Percentiles rank a stretch among this genome's conserved stretches.
These are phyloP conservation scores for Phlebiopsis flavidoalba DNA, from an alignment of 768 basidiomycete species.

Conservation along the genomic window DNA sequence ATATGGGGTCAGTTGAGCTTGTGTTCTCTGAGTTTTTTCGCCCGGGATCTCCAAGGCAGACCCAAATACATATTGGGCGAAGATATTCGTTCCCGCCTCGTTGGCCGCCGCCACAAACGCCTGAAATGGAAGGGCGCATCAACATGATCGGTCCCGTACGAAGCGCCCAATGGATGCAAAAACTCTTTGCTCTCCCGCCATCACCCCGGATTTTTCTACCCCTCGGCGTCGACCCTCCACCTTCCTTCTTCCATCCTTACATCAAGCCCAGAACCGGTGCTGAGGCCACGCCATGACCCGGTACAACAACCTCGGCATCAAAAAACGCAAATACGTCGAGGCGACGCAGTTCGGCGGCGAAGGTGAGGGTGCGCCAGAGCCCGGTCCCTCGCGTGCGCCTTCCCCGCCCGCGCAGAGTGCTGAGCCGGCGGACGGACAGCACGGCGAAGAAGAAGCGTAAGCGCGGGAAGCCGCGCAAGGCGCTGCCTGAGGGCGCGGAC, in stretches of 20 bases:
- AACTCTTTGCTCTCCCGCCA: background rate
- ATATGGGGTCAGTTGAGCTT: too few relatives aligned
- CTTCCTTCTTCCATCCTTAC: background rate
- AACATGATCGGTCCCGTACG: background rate
- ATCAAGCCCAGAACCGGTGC: too few relatives aligned
- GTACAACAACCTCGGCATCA: constrained; percentile 67
- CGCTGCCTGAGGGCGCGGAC: constrained; percentile 6
- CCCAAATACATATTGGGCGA: too few relatives aligned
- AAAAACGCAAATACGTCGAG: constrained; percentile 70
- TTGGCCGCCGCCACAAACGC: background rate
- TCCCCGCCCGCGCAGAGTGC: background rate
- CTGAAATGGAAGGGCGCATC: background rate
- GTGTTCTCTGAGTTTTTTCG: too few relatives aligned
- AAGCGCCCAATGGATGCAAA: background rate
- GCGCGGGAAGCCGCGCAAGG: constrained; percentile 42
- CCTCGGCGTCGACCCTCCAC: too few relatives aligned
- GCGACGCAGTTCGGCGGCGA: constrained; percentile 36
- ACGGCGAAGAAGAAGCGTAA: constrained; percentile 59
- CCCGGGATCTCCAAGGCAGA: too few relatives aligned
- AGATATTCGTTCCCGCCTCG: too few relatives aligned
- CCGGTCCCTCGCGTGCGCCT: constrained; percentile 1
- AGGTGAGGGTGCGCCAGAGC: background rate
- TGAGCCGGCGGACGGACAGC: constrained; percentile 16
- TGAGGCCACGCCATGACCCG: constrained; percentile 69
- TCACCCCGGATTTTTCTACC: background rate